Conservation (phyloP, 371 early-diverging fungal species). For the Mucor velutinosus region DNA sequence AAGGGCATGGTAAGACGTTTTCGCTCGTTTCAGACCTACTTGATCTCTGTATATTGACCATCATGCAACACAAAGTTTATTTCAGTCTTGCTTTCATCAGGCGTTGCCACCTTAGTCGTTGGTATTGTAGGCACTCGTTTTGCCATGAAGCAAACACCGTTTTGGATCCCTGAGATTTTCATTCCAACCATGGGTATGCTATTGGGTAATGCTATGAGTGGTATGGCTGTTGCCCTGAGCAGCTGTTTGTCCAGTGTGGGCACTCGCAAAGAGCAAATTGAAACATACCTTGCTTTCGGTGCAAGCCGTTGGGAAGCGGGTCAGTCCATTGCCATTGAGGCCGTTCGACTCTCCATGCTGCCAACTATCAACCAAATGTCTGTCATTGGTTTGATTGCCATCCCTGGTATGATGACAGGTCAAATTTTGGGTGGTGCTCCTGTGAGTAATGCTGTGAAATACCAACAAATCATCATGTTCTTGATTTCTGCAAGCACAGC, state of each 20-base stretch:
- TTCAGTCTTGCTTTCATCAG: slow-evolving; percentile 52
- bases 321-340: slow-evolving; percentile 68
- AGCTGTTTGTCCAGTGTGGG: slow-evolving; percentile 56
- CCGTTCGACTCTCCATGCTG: slow-evolving; percentile 75
- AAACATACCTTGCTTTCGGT: slow-evolving; percentile 77
- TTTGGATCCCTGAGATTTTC: slow-evolving; percentile 78
- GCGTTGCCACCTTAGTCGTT: slow-evolving; percentile 51
- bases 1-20: slow-evolving; percentile 60
- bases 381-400: slow-evolving; percentile 85
- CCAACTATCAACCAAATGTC: slow-evolving; percentile 87
- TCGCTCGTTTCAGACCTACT: too few species aligned
- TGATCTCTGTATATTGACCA: not conserved
- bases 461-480: slow-evolving; percentile 85
- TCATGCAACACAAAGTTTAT: slow-evolving; percentile 36
- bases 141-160: slow-evolving; percentile 76
- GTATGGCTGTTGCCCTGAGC: slow-evolving; percentile 77
- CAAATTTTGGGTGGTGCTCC: slow-evolving; percentile 85
- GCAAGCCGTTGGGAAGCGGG: slow-evolving; percentile 88
- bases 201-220: slow-evolving; percentile 83
- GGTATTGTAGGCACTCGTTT: slow-evolving; percentile 65
- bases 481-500: slow-evolving; percentile 74
- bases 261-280: slow-evolving; percentile 72
- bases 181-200: slow-evolving; percentile 92
- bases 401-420: slow-evolving; percentile 93
- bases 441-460: slow-evolving; percentile 79